Evolutionary conservation across 2,329 filamentous ascomycete genomes (phyloP).

Genomic region (Colletotrichum sublineola): DNA sequence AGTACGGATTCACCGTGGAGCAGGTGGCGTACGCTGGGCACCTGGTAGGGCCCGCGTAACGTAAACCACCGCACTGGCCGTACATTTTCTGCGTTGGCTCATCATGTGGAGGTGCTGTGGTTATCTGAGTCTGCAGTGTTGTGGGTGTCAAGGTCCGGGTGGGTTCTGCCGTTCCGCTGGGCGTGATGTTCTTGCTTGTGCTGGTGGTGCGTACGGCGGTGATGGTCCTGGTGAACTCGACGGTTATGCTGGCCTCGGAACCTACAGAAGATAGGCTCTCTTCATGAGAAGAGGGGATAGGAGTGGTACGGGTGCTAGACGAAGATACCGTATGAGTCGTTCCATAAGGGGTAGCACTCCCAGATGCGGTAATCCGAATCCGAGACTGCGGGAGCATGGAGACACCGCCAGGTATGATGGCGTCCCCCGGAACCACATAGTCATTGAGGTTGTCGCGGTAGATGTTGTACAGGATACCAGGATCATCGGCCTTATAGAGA

Average conservation of each 20-base stretch:
- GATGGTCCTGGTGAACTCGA: neutral
- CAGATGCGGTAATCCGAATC: conserved; percentile 42
- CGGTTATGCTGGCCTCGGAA: neutral
- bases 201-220: neutral
- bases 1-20: conserved; percentile 20
- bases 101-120: neutral
- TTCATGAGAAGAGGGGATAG: neutral
- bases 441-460: conserved; percentile 53
- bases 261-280: neutral
- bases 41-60: conserved; percentile 21
- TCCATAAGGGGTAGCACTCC: conserved; percentile 40
- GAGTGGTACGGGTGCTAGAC: too few relatives aligned
- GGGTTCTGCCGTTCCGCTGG: neutral
- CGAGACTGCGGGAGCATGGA: conserved; percentile 43
- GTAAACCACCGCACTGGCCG: conserved; percentile 26
- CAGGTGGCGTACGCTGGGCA: conserved; percentile 22
- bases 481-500: conserved; percentile 66
- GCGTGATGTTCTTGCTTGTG: neutral
- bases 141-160: neutral
- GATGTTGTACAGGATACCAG: conserved; percentile 68
- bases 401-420: conserved; percentile 47
- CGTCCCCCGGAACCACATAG: conserved; percentile 47
- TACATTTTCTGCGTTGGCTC: conserved; percentile 20
- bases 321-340: neutral
- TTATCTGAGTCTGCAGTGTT: conserved; percentile 13